Evolutionary conservation across 495 filamentous ascomycete species (phyloP).

Genomic region (Penicillium coffeae): DNA sequence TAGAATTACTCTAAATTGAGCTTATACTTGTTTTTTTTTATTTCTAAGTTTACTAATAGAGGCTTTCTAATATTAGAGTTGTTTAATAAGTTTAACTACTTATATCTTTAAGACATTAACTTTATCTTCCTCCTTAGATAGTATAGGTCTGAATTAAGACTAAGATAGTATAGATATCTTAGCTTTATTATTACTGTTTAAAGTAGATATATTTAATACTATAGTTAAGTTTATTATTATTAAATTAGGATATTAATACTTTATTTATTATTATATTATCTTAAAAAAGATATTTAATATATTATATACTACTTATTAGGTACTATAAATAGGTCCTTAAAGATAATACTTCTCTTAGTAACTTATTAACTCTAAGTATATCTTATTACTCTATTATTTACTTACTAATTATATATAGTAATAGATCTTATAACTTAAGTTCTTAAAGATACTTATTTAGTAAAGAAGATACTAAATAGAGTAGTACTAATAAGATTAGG

Average conservation of each 20-base stretch:
- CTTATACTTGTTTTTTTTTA: neutral
- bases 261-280: neutral
- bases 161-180: neutral
- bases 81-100: neutral
- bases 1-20: neutral
- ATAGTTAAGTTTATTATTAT: neutral
- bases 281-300: neutral
- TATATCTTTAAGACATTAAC: neutral
- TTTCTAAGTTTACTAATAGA: neutral
- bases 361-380: neutral
- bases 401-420: neutral
- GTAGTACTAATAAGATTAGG: too few species aligned
- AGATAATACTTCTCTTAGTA: neutral
- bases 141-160: neutral
- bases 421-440: neutral
- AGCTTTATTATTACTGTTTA: neutral
- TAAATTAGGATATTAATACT: neutral
- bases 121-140: neutral
- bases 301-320: neutral
- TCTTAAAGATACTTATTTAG: neutral
- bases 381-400: neutral
- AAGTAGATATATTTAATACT: neutral
- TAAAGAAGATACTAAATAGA: too few species aligned
- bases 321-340: neutral
- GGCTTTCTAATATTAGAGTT: neutral